Evolutionary conservation across 805 yeast genomes (phyloP), one percentile per base, ranked within the genome.

Genomic region (Candida morakotiae): DNA sequence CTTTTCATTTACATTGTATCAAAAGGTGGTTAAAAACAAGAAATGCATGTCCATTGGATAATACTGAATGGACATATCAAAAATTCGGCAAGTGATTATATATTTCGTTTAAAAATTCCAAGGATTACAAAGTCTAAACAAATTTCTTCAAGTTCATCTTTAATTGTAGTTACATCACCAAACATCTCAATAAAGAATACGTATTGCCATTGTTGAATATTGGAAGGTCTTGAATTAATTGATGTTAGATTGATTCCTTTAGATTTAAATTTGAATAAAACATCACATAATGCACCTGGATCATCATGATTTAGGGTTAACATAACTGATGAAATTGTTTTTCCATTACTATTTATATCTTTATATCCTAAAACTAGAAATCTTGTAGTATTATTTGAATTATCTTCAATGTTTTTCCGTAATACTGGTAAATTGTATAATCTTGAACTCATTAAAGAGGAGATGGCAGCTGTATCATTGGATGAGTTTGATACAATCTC

Each of bases 1-100:
- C 96, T n/a, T 93, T 93, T 75, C 99, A 93, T 58, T 71, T 88
- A 63, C 99, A 93, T 65, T 93, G 99, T 63, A 93, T 93, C 48
- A 79, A 87, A 34, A 78, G 95, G 50, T 93, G 98, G 98, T 77
- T 91, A 48, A 83, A 83, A 60, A 86, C 95, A 11, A 81, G 98
- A 65, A 87, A 89, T 44, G 95, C 88, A 16, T 93, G 99, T 71
- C 99, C 99, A 1, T 71, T 93, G 57, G 98, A 91, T 65, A 89
- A 85, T 62, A 81, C 85, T 51, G 95, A 86, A 39, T 91, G 98
- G 98, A 64, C 66, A 13, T 69, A 58, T 49, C 71, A 64, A 47
- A 83, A 83, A 62, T 82, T 83, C 56, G 94, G 94, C 27, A 75
- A 77, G 45, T 84, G 35, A 69, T 30, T 62, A 55, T 45, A 62